Percentiles rank a stretch among this genome's conserved stretches.
Evolutionary conservation across 805 yeast species (phyloP).

Genomic region (Ogataea neopini): DNA sequence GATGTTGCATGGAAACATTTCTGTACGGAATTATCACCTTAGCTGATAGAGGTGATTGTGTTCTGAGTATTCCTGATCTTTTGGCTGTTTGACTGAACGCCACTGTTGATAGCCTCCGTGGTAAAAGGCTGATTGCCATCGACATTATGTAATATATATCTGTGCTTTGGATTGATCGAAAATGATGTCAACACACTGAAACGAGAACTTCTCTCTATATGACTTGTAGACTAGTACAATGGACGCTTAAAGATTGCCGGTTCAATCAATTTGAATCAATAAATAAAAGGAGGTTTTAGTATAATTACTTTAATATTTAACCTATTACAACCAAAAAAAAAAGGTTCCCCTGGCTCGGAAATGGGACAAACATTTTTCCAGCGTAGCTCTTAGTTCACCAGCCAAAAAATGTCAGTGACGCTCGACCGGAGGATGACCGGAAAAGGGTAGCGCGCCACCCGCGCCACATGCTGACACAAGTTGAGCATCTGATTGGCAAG

Average conservation of each 20-base stretch:
- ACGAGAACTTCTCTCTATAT: neutral
- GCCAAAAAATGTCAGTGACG: constrained; percentile 5
- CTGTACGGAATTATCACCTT: neutral
- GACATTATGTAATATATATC: neutral
- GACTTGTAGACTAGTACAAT: neutral
- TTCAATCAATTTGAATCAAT: no score
- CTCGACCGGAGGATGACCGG: constrained; percentile 6
- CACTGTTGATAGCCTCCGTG: constrained; percentile 4
- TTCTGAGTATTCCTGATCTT: neutral
- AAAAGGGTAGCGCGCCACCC: constrained; percentile 4
- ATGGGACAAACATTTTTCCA: constrained; percentile 4
- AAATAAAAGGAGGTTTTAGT: neutral
- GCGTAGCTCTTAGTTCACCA: neutral
- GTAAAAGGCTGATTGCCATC: constrained; percentile 1
- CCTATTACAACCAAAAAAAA: neutral
- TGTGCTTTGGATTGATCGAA: no score
- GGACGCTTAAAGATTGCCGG: no score
- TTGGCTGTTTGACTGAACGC: neutral
- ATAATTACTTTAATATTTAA: neutral
- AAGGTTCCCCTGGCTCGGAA: neutral
- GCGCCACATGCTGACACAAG: constrained; percentile 2
- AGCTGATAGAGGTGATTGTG: neutral
- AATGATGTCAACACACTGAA: no score
- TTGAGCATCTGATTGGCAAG: neutral
- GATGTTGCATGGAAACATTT: constrained; percentile 2